These are phyloP conservation scores for Penicillium occitanis DNA, from an alignment of 2,329 filamentous ascomycete genomes.

Conservation along the genomic window DNA sequence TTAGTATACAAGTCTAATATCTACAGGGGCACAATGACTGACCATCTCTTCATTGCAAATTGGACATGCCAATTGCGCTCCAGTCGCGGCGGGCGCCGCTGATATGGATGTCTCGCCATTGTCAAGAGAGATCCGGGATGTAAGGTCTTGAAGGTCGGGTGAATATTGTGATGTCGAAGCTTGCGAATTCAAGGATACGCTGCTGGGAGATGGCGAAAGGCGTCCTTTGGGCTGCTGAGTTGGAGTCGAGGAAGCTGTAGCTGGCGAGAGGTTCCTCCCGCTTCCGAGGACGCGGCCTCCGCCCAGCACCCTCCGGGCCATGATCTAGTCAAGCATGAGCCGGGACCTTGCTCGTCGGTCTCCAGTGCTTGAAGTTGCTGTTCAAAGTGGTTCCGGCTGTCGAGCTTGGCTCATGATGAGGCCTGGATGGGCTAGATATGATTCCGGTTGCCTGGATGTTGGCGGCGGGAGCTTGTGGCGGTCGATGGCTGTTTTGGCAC, in stretches of 20 bases:
- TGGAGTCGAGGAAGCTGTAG: constrained; percentile 50
- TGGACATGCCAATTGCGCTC: constrained; percentile 79
- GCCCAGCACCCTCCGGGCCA: constrained; percentile 84
- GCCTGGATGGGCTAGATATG: background rate
- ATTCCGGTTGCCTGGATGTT: constrained; percentile 6
- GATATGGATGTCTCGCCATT: constrained; percentile 54
- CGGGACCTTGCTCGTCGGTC: background rate
- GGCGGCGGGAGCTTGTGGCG: constrained; percentile 11
- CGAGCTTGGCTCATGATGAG: background rate
- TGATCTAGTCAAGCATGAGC: constrained; percentile 50
- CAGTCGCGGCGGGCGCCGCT: constrained; percentile 55
- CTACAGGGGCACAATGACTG: constrained; percentile 28
- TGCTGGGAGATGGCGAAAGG: constrained; percentile 68
- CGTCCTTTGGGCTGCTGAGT: constrained; percentile 43
- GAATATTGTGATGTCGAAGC: constrained; percentile 70
- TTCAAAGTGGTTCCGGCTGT: background rate
- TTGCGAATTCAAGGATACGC: constrained; percentile 73
- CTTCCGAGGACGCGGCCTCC: constrained; percentile 88
- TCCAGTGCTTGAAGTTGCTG: background rate
- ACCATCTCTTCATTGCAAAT: constrained; percentile 99
- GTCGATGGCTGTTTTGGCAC: constrained; percentile 13
- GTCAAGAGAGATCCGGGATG: constrained; percentile 74
- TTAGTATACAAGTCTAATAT: background rate
- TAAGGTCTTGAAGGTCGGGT: constrained; percentile 73
- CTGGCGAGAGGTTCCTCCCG: constrained; percentile 76